Evolutionary conservation across 2,329 filamentous ascomycete species (phyloP).

Genomic region (Penicillium sp.): DNA sequence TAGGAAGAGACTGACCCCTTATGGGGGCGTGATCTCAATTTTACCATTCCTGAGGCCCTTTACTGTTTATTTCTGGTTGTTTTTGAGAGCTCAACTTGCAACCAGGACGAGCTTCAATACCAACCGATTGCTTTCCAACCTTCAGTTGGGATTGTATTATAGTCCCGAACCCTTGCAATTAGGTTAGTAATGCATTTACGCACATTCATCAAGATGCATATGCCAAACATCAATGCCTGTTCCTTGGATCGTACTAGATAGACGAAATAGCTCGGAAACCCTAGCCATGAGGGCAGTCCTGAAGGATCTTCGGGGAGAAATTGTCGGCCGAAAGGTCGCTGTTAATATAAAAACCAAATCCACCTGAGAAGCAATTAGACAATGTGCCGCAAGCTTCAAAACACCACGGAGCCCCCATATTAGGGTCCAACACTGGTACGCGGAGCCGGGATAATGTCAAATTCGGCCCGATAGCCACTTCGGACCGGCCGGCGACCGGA

Average conservation of each 20-base stretch:
- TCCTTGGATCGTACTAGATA: background rate
- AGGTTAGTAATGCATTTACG: background rate
- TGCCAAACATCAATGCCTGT: too few relatives aligned
- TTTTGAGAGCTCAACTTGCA: background rate
- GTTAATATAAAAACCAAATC: background rate
- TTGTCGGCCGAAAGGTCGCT: background rate
- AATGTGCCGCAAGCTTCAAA: background rate
- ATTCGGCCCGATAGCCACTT: background rate
- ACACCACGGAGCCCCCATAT: background rate
- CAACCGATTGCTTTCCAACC: background rate
- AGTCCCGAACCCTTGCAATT: background rate
- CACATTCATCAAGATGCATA: background rate
- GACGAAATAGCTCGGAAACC: background rate
- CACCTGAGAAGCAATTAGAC: background rate
- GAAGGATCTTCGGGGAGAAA: background rate
- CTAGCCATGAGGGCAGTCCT: background rate
- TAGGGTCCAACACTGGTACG: background rate
- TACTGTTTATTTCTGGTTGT: slow-evolving; percentile 9
- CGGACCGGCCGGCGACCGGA: background rate
- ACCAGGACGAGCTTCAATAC: background rate
- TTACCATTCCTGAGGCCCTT: slow-evolving; percentile 44
- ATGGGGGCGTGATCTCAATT: slow-evolving; percentile 41
- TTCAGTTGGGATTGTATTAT: background rate
- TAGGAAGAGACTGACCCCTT: slow-evolving; percentile 50
- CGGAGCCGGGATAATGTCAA: background rate